Percentiles rank a stretch among this genome's conserved stretches.
Conservation (phyloP, 139 green algal genomes). For the Deuterostichococcus epilithicus region DNA sequence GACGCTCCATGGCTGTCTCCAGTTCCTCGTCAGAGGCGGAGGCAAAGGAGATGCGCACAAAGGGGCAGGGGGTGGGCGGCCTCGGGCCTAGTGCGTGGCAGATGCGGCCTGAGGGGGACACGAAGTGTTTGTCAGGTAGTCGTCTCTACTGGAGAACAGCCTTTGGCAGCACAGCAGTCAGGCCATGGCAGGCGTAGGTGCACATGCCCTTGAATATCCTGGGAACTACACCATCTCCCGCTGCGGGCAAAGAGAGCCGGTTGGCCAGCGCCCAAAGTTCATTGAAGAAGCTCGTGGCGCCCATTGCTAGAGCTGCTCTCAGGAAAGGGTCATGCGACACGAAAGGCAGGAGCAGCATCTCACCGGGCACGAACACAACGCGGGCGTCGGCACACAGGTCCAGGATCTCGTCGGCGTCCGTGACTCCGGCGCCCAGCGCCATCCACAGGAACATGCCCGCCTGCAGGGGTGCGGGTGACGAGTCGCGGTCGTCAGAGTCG, state of each 20-base stretch:
- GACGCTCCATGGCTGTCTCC: slow-evolving; percentile 30
- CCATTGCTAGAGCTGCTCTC: background rate
- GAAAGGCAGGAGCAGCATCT: background rate
- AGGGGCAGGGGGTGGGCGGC: slow-evolving; percentile 20
- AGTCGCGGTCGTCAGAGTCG: background rate
- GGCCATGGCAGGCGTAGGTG: background rate
- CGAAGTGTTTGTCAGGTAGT: background rate
- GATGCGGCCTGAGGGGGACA: slow-evolving; percentile 11
- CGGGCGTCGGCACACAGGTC: slow-evolving; percentile 17
- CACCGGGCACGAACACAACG: slow-evolving; percentile 36
- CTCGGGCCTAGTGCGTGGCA: slow-evolving; percentile 7
- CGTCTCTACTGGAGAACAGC: background rate
- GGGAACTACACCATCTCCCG: background rate
- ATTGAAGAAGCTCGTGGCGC: background rate
- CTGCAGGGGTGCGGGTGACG: background rate
- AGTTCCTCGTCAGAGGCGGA: slow-evolving; percentile 22
- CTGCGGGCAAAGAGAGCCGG: background rate
- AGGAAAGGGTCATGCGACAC: background rate
- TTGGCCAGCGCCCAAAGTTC: no score
- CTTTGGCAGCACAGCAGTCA: background rate
- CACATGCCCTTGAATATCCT: background rate
- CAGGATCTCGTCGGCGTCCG: slow-evolving; percentile 25
- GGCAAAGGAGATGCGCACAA: slow-evolving; percentile 44
- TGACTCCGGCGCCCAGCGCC: slow-evolving; percentile 16
- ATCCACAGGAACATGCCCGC: slow-evolving; percentile 51